Evolutionary conservation across 2,329 filamentous ascomycete genomes (phyloP).

Genomic region (Colletotrichum cordylinicola): DNA sequence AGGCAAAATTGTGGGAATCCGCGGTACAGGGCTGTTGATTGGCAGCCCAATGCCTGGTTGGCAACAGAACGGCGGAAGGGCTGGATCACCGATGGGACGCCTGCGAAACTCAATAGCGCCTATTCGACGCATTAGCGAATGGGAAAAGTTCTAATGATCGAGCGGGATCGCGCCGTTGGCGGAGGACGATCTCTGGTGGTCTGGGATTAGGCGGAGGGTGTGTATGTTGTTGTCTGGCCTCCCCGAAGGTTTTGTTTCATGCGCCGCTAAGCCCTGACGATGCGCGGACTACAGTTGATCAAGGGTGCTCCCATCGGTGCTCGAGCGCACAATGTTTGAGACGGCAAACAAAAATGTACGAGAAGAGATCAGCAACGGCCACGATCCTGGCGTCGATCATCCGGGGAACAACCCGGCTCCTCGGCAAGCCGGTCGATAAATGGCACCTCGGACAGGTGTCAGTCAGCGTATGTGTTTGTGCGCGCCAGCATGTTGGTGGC

Average conservation of each 20-base stretch:
- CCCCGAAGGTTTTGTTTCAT: constrained; percentile 22
- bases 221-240: background rate
- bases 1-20: background rate
- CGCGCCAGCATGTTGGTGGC: background rate
- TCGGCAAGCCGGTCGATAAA: background rate
- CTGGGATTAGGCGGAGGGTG: background rate
- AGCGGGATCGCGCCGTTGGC: background rate
- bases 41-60: constrained; percentile 6
- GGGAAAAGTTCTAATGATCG: background rate
- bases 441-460: constrained; percentile 13
- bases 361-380: background rate
- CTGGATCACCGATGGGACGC: constrained; percentile 19
- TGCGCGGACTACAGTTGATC: background rate
- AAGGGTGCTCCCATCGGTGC: background rate
- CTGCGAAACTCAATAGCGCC: constrained; percentile 7
- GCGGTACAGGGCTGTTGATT: background rate
- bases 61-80: background rate
- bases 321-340: constrained; percentile 18
- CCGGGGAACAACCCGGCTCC: background rate
- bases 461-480: background rate
- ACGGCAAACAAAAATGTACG: background rate
- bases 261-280: constrained; percentile 3
- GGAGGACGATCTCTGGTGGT: background rate
- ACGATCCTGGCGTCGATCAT: background rate
- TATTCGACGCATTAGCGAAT: background rate